Base-by-base conservation (phyloP, 352 stramenopile genomes). In the Hyaloperonospora arabidopsidis region DNA sequence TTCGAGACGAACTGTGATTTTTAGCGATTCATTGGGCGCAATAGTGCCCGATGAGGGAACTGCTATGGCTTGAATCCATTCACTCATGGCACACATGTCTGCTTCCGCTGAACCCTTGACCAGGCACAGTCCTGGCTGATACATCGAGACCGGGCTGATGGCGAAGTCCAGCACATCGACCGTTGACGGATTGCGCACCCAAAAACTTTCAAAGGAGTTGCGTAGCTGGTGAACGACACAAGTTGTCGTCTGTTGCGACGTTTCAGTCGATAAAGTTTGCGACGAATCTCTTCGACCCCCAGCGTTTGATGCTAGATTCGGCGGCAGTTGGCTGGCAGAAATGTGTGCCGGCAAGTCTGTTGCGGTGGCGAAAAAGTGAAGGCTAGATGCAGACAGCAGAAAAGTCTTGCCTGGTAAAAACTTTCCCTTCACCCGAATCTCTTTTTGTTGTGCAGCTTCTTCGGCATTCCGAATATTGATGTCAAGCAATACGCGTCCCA, bases 351-450 rank as follows among this genome's bases (percentile, higher is more conserved):
- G 67, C 19, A 92, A 58, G 25, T 88, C 77, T 2, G 65, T 85
- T 35, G 76, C 65, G 21, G 70, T 70, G 7, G 79, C 81, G 50
- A 90, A 86, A 61, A 95, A 93, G 52, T 88, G 79, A 41, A 95
- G 54, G 41, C 63, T 87, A 5, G 79, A 86, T 10, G 78, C 71
- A 17, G 84, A 95, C n/a, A 93, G 43, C 13, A 76, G 64, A 52
- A 95, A 92, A 15, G 84, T 92, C 57, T 79, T 79, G 34, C 84
- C 84, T n/a, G 82, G 82, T 11, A 88, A 49, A 6, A 93, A 61
- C 19, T 86, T 86, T 28, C 84, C 84, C 45, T 83, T 79, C 1
- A 95, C 72, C 17, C 75, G 45, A 36, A 93, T 69, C 41, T 90
- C 68, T 57, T 87, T 78, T 6, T 63, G 67, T 35, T 90, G 80